Conservation (phyloP, 2,329 filamentous ascomycete genomes). For the Clathrospora elynae region DNA sequence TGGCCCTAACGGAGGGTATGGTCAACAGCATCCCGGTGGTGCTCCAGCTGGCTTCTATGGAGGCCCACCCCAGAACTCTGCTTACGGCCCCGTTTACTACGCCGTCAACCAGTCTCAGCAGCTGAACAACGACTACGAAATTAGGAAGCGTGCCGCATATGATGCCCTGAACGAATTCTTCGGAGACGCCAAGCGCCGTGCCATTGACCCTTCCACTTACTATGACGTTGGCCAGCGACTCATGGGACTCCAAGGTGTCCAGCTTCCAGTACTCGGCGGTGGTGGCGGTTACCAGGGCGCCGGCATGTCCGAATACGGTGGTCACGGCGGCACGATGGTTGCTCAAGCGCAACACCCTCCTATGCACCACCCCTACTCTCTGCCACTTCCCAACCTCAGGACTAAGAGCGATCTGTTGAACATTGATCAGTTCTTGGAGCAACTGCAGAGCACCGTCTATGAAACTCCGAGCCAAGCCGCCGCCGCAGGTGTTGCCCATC, state of each 20-base stretch:
- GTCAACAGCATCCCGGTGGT: constrained; percentile 59
- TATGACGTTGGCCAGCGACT: constrained; percentile 88
- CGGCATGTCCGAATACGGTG: constrained; percentile 60
- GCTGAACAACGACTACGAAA: constrained; percentile 70
- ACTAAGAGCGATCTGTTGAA: constrained; percentile 94
- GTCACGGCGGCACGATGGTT: constrained; percentile 59
- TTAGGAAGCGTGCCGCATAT: constrained; percentile 77
- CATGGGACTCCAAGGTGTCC: constrained; percentile 75
- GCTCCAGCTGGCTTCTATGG: constrained; percentile 58
- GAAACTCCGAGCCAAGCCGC: constrained; percentile 86
- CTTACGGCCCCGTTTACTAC: constrained; percentile 78
- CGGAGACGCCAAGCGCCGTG: constrained; percentile 85
- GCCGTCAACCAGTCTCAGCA: constrained; percentile 70
- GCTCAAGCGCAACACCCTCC: constrained; percentile 63
- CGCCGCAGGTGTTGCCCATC: constrained; percentile 75
- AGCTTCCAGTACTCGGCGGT: constrained; percentile 52
- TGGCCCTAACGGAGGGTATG: constrained; percentile 44
- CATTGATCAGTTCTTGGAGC: constrained; percentile 92
- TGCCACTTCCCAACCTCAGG: constrained; percentile 86
- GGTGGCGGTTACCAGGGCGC: constrained; percentile 35
- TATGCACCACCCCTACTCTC: constrained; percentile 80
- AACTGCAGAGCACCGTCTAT: constrained; percentile 95
- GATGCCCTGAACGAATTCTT: constrained; percentile 95
- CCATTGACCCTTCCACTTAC: constrained; percentile 89
- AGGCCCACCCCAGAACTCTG: constrained; percentile 58